Evolutionary conservation across 2,329 filamentous ascomycete species (phyloP).

Genomic region (Diaporthe batatas): DNA sequence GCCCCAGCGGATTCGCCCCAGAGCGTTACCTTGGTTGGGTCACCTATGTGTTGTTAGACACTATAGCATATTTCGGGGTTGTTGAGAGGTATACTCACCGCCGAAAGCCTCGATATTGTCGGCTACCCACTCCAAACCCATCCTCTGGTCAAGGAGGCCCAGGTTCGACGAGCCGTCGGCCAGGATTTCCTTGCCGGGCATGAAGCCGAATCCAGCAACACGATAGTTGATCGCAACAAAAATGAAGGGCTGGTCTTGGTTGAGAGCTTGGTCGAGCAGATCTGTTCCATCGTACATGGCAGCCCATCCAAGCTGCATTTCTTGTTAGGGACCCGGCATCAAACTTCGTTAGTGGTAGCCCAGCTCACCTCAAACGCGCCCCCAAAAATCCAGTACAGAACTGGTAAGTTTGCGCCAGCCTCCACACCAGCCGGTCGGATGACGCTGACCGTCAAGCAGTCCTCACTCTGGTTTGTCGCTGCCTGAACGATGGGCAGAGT

Average conservation of each 20-base stretch:
- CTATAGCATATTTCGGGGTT: too few relatives aligned
- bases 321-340: background rate
- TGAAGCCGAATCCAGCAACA: conserved; percentile 79
- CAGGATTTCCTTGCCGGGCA: conserved; percentile 77
- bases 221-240: conserved; percentile 86
- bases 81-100: conserved; percentile 55
- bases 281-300: conserved; percentile 65
- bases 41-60: conserved; percentile 48
- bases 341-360: background rate
- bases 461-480: conserved; percentile 68
- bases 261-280: conserved; percentile 60
- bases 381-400: conserved; percentile 79
- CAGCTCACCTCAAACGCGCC: conserved; percentile 68
- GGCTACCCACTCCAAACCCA: conserved; percentile 81
- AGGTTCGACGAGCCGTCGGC: conserved; percentile 77
- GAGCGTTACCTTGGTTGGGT: conserved; percentile 82
- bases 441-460: conserved; percentile 74
- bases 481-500: conserved; percentile 70
- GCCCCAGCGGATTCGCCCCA: conserved; percentile 81
- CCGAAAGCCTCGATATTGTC: conserved; percentile 84
- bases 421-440: conserved; percentile 70
- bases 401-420: conserved; percentile 69
- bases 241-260: conserved; percentile 73
- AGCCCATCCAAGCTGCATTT: conserved; percentile 58
- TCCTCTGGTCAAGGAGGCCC: conserved; percentile 79